These are phyloP conservation scores for Jaltomata sinuosa DNA, from an alignment of 257 asterid genomes.

Conservation along the genomic window DNA sequence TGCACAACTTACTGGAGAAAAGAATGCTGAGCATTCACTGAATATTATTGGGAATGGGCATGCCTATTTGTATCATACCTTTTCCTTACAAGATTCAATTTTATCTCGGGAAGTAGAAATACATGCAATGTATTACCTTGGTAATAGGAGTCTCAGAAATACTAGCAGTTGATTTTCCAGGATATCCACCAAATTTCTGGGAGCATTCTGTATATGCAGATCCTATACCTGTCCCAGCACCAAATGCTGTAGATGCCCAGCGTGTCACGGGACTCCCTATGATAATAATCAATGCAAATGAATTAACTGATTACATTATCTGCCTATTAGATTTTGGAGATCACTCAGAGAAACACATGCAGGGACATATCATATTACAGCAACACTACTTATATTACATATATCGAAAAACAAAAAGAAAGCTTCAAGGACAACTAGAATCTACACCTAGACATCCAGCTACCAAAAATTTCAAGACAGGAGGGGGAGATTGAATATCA, in stretches of 20 bases:
- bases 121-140: constrained; percentile 27
- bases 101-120: not conserved
- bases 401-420: not conserved
- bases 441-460: not conserved
- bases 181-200: constrained; percentile 40
- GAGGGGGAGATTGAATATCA: not conserved
- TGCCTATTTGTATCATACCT: not conserved
- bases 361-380: not conserved
- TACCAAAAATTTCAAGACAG: not conserved
- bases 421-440: not conserved
- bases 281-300: not conserved
- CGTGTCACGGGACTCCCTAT: constrained; percentile 88
- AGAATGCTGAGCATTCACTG: not conserved
- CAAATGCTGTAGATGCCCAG: constrained; percentile 86
- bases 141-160: constrained; percentile 26
- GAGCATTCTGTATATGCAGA: constrained; percentile 87
- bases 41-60: not conserved
- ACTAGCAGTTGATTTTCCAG: constrained; percentile 27
- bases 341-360: not conserved
- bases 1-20: not conserved
- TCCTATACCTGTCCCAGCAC: constrained; percentile 84
- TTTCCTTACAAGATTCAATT: not conserved
- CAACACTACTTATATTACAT: not conserved
- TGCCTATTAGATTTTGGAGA: not conserved
- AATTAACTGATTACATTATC: not conserved